These are phyloP conservation scores for Hyphopichia homilentoma DNA, from an alignment of 805 yeast genomes.

Conservation along the genomic window DNA sequence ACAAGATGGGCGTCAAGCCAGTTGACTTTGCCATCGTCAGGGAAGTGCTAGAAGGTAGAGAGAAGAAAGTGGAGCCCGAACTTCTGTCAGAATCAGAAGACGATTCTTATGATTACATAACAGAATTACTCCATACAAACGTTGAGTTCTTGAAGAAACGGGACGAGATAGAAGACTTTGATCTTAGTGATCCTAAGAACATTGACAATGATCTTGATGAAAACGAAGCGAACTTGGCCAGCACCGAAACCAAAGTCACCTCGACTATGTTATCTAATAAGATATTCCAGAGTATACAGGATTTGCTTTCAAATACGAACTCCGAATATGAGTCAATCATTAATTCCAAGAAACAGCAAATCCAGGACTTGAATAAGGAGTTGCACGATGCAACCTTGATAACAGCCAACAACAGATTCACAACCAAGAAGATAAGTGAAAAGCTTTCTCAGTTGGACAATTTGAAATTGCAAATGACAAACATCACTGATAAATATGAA, in stretches of 20 bases:
- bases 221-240: background rate
- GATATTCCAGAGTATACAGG: constrained; percentile 38
- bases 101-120: constrained; percentile 22
- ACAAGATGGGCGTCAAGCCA: constrained; percentile 84
- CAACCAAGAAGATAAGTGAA: constrained; percentile 32
- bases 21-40: constrained; percentile 75
- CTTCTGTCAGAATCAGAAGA: constrained; percentile 12
- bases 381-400: constrained; percentile 38
- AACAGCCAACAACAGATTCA: constrained; percentile 40
- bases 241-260: constrained; percentile 3
- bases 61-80: constrained; percentile 7
- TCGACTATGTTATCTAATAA: constrained; percentile 20
- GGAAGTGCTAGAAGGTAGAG: constrained; percentile 18
- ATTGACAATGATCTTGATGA: background rate
- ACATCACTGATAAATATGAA: constrained; percentile 34
- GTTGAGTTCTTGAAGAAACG: constrained; percentile 29
- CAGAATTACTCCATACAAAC: constrained; percentile 32
- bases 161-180: constrained; percentile 4
- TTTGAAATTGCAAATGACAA: constrained; percentile 45
- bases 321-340: constrained; percentile 35
- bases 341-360: constrained; percentile 32
- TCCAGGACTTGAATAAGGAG: constrained; percentile 30
- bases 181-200: too few species aligned
- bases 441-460: constrained; percentile 43
- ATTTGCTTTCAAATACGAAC: constrained; percentile 33